These are phyloP conservation scores for Xylaria sp. DNA, from an alignment of 495 filamentous ascomycete genomes.

Conservation along the genomic window DNA sequence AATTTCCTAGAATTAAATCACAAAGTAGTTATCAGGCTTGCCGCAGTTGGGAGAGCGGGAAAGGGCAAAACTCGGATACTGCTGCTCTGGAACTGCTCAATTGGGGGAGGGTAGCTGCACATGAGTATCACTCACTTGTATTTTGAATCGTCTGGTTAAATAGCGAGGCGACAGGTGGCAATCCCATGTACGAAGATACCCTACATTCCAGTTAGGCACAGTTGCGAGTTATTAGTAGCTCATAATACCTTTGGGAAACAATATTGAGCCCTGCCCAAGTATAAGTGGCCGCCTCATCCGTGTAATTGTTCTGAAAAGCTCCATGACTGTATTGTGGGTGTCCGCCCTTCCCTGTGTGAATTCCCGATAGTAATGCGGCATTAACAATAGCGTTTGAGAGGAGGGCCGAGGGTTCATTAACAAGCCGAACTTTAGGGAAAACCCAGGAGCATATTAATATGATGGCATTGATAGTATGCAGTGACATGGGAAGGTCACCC, in stretches of 20 bases:
- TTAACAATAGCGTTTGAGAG: slow-evolving; percentile 50
- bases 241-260: slow-evolving; percentile 45
- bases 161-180: slow-evolving; percentile 46
- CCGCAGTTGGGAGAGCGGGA: background rate
- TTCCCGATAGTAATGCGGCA: slow-evolving; percentile 47
- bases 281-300: slow-evolving; percentile 52
- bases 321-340: slow-evolving; percentile 50
- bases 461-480: slow-evolving; percentile 52
- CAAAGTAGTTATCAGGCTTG: too few relatives aligned
- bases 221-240: slow-evolving; percentile 16
- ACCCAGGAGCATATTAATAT: slow-evolving; percentile 53
- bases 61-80: background rate
- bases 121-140: slow-evolving; percentile 27
- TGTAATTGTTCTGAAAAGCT: slow-evolving; percentile 41
- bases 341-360: slow-evolving; percentile 51
- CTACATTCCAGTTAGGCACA: slow-evolving; percentile 6
- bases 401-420: slow-evolving; percentile 50
- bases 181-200: slow-evolving; percentile 47
- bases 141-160: slow-evolving; percentile 53
- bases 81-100: background rate
- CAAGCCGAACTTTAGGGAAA: slow-evolving; percentile 49
- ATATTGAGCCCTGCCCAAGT: slow-evolving; percentile 56
- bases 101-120: too few relatives aligned
- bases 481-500: slow-evolving; percentile 42
- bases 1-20: background rate